Conservation (phyloP, 1,139 yeast species). For the Yamadazyma blattariae region DNA sequence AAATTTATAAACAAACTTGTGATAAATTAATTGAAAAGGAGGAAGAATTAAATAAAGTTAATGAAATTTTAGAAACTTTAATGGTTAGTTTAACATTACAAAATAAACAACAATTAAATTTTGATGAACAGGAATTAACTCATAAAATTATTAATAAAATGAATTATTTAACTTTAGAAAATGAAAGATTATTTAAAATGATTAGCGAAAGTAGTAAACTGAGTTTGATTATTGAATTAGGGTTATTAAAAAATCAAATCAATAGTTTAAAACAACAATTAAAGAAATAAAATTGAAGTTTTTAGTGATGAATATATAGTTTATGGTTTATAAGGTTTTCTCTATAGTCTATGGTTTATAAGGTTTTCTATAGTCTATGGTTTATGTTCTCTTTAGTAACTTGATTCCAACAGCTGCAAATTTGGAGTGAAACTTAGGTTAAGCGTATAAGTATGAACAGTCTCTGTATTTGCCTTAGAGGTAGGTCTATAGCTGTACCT, state of each 20-base stretch:
- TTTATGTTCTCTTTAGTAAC: no score
- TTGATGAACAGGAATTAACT: constrained; percentile 73
- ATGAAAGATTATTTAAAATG: constrained; percentile 67
- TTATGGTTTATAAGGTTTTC: not conserved
- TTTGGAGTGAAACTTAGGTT: no score
- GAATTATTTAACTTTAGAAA: constrained; percentile 63
- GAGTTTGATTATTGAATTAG: constrained; percentile 67
- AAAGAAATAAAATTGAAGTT: no score
- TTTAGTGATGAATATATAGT: not conserved
- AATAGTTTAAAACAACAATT: constrained; percentile 10
- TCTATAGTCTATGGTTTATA: no score
- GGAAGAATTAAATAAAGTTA: constrained; percentile 57
- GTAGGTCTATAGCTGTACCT: no score
- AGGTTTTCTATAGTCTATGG: no score
- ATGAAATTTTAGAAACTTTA: constrained; percentile 60
- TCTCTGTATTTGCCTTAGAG: no score
- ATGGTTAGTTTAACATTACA: constrained; percentile 32
- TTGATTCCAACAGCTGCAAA: no score
- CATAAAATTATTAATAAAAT: constrained; percentile 71
- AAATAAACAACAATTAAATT: constrained; percentile 16
- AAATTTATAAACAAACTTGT: constrained; percentile 49
- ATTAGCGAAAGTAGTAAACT: constrained; percentile 70
- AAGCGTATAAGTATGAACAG: no score
- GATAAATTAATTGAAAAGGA: constrained; percentile 50
- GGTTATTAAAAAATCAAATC: constrained; percentile 42